Evolutionary conservation across 2,329 filamentous ascomycete genomes (phyloP).

Genomic region (Alternaria consortialis): DNA sequence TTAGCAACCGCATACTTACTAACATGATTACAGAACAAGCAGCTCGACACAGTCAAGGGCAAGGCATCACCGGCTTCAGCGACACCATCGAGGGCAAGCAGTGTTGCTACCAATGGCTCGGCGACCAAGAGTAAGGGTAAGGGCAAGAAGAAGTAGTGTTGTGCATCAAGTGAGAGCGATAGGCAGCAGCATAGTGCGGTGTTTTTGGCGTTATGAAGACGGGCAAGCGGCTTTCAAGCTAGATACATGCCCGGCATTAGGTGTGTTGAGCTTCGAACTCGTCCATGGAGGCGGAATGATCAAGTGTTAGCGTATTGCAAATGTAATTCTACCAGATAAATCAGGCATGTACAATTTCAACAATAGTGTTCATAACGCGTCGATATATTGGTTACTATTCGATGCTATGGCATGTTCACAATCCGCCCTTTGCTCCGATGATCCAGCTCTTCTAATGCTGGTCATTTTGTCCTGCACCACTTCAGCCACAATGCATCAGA

Average conservation of each 20-base stretch:
- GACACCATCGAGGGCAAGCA: slow-evolving; percentile 83
- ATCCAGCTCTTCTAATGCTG: too few species aligned
- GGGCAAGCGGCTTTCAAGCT: neutral
- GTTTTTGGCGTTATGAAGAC: slow-evolving; percentile 8
- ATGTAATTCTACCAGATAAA: slow-evolving; percentile 1
- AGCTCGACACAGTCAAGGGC: slow-evolving; percentile 86
- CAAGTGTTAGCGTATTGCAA: neutral
- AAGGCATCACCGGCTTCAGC: slow-evolving; percentile 77
- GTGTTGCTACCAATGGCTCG: slow-evolving; percentile 80
- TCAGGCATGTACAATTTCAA: neutral
- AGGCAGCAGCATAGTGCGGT: neutral
- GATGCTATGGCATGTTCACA: too few species aligned
- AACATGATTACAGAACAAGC: slow-evolving; percentile 76
- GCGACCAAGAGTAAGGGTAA: slow-evolving; percentile 59
- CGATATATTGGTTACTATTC: too few species aligned
- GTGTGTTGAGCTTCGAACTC: slow-evolving; percentile 2
- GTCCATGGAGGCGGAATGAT: neutral
- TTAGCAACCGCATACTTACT: slow-evolving; percentile 9
- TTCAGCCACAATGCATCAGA: too few species aligned
- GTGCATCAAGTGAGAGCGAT: neutral
- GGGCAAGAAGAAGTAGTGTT: slow-evolving; percentile 58
- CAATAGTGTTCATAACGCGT: neutral
- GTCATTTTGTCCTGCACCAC: too few species aligned
- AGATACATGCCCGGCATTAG: neutral
- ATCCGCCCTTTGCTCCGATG: too few species aligned